Evolutionary conservation across 2,329 filamentous ascomycete genomes (phyloP).

Genomic region (Aplosporella prunicola): DNA sequence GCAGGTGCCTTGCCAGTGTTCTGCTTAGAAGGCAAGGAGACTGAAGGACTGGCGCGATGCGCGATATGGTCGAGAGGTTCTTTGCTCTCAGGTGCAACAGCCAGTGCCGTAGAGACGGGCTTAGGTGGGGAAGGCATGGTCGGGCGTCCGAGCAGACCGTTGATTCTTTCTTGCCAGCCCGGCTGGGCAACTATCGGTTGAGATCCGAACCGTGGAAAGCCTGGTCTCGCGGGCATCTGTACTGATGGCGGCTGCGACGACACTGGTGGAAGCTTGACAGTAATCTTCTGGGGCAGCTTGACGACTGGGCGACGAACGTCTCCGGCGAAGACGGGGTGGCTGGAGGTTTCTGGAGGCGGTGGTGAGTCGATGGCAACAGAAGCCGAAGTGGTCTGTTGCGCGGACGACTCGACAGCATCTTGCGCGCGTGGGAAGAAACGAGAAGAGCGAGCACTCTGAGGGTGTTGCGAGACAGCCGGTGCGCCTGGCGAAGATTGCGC

Average conservation of each 20-base stretch:
- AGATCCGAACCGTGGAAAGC: conserved; percentile 21
- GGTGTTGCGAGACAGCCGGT: too few relatives aligned
- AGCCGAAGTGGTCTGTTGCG: too few relatives aligned
- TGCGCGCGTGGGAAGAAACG: conserved; percentile 26
- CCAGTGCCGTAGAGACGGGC: background rate
- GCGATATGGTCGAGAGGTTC: conserved; percentile 4
- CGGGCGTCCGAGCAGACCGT: conserved; percentile 48
- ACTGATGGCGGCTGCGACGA: conserved; percentile 27
- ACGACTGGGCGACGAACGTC: conserved; percentile 58
- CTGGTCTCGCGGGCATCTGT: conserved; percentile 13
- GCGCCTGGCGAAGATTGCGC: conserved; percentile 5
- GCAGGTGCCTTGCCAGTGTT: too few relatives aligned
- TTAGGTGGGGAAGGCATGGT: conserved; percentile 7
- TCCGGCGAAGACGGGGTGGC: conserved; percentile 64
- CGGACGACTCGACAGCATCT: conserved; percentile 2
- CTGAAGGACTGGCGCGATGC: conserved; percentile 1
- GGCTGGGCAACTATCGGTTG: conserved; percentile 30
- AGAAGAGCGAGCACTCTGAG: conserved; percentile 16
- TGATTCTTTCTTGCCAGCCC: conserved; percentile 74
- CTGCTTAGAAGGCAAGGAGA: conserved; percentile 7
- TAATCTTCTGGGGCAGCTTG: conserved; percentile 59
- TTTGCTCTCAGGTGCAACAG: conserved; percentile 6
- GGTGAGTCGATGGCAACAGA: conserved; percentile 24
- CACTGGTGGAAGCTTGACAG: conserved; percentile 70
- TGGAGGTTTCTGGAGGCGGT: conserved; percentile 62